These are phyloP conservation scores for Sporothrix humicola DNA, from an alignment of 2,329 filamentous ascomycete species.

Conservation along the genomic window DNA sequence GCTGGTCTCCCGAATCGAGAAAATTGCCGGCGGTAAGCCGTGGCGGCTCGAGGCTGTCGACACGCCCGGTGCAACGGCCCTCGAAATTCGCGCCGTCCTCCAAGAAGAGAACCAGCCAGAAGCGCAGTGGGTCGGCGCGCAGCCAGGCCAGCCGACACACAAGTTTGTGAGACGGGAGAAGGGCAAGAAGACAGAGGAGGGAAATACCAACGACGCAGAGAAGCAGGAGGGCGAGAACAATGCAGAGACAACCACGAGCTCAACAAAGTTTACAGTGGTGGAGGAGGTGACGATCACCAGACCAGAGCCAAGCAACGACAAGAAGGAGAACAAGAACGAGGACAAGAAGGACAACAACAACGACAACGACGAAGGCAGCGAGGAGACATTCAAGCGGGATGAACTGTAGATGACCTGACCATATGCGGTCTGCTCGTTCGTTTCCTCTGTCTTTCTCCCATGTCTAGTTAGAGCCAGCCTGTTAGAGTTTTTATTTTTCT, in stretches of 20 bases:
- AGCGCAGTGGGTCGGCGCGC: too few relatives aligned
- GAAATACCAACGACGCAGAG: too few relatives aligned
- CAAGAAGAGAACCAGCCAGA: conserved; percentile 47
- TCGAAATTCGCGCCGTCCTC: conserved; percentile 73
- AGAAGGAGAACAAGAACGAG: not conserved
- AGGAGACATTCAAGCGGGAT: conserved; percentile 56
- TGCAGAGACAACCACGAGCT: conserved; percentile 40
- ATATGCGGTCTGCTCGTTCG: not conserved
- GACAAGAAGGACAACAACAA: conserved; percentile 36
- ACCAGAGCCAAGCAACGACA: not conserved
- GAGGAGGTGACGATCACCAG: too few relatives aligned
- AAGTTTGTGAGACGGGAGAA: conserved; percentile 38
- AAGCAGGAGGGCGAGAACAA: conserved; percentile 38
- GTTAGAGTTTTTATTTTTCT: not conserved
- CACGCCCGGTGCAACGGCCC: conserved; percentile 60
- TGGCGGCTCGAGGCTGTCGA: conserved; percentile 86
- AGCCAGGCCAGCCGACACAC: too few relatives aligned
- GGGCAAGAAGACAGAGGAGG: conserved; percentile 33
- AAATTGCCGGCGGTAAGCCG: conserved; percentile 70
- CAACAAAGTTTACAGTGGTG: too few relatives aligned
- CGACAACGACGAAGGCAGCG: conserved; percentile 50
- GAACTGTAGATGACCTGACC: conserved; percentile 50
- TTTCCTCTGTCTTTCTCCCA: not conserved
- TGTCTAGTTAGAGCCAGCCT: not conserved
- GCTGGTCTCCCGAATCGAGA: conserved; percentile 70